Percentiles rank a stretch among this genome's conserved stretches.
Conservation (phyloP, 2,329 filamentous ascomycete species). For the Fusarium phyllophilum region DNA sequence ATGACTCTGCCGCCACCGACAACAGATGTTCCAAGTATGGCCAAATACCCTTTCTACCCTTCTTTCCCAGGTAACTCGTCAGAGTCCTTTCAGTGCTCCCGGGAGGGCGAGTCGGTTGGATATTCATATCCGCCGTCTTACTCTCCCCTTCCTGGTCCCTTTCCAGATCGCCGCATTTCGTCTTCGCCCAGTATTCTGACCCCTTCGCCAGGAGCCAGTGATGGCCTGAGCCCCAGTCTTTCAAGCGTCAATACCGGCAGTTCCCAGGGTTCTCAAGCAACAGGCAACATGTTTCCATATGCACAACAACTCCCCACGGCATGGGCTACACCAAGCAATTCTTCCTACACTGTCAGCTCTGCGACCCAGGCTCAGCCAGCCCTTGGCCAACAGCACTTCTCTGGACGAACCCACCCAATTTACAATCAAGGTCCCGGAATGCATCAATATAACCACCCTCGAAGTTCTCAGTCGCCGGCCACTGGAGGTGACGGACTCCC, state of each 20-base stretch:
- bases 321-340: constrained; percentile 67
- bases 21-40: constrained; percentile 51
- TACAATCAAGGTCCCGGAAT: constrained; percentile 65
- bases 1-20: constrained; percentile 51
- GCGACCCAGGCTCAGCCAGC: constrained; percentile 45
- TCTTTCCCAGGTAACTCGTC: constrained; percentile 33
- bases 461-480: constrained; percentile 58
- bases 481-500: constrained; percentile 70
- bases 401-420: constrained; percentile 43
- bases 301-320: constrained; percentile 63
- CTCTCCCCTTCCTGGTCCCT: constrained; percentile 41
- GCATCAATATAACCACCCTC: constrained; percentile 46
- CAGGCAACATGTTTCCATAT: constrained; percentile 62
- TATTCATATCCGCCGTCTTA: constrained; percentile 40
- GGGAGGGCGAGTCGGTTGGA: constrained; percentile 37
- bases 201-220: constrained; percentile 61
- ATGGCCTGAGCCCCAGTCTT: constrained; percentile 70
- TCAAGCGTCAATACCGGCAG: constrained; percentile 70
- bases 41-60: constrained; percentile 39
- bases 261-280: constrained; percentile 66
- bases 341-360: constrained; percentile 65
- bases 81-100: constrained; percentile 38
- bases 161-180: constrained; percentile 42
- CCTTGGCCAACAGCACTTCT: constrained; percentile 44
- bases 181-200: constrained; percentile 49